Base-by-base conservation (phyloP, 2,329 filamentous ascomycete species). In the Cadophora malorum region DNA sequence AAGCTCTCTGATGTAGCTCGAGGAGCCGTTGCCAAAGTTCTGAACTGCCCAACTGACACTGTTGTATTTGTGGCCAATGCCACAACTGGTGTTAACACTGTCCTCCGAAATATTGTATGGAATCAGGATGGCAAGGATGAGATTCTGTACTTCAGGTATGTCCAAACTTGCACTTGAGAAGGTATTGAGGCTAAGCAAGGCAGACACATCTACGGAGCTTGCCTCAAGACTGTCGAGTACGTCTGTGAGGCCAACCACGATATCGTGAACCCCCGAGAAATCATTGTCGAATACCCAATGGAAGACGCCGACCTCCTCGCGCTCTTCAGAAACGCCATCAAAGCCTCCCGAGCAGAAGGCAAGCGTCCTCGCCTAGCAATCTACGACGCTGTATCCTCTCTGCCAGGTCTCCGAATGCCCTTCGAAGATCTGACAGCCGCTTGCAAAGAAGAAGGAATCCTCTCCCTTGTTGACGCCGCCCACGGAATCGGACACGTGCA, bases 21-120 rank as follows among this genome's bases (percentile, higher is more conserved):
- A 9, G 80, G 79, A 45, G 89, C 89, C 3, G 81, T 94, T 4
- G 90, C 92, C 0, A 77, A 81, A 28, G 75, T 93, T 25, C 81
- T 97, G 69, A 86, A 91, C 69, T 90, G 86, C 0, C 88, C 90
- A 0, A 76, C 82, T 0, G 83, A 90, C 10, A 88, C 89, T 10
- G 81, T 92, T 49, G 93, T 97, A 0, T 90, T 96, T 71, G 88
- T 97, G 0, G 82, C 86, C 67, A 97, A 97, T 77, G 93, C 94
- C 14, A 96, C 93, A 0, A 90, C 86, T 0, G 92, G 88, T 28
- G 80, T 94, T 58, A 95, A 96, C 80, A 92, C 89, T 0, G 87
- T 97, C 5, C 84, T 97, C n/a, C 88, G 90, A 52, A 94, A 91
- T 76, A 79, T 97, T 1, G 76, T 77, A 1, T 97, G 90, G 84